Conservation (phyloP, 2,329 filamentous ascomycete species). For the Fusarium luffae region DNA sequence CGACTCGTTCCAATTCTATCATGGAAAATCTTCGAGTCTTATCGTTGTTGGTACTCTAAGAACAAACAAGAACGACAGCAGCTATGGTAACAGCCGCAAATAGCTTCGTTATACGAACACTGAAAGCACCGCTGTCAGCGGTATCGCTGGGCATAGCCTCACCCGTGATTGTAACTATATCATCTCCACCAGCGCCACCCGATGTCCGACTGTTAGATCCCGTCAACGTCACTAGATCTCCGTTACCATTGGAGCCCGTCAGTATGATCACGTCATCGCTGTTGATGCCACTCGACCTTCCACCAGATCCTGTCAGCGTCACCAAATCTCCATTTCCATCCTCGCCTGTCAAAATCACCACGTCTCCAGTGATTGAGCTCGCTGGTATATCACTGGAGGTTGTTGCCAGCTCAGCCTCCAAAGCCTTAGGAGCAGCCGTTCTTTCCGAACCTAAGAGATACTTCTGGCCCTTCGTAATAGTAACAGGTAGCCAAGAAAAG, state of each 20-base stretch:
- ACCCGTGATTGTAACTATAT: neutral
- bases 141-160: neutral
- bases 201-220: neutral
- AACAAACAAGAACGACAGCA: neutral
- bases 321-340: neutral
- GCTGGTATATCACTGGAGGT: neutral
- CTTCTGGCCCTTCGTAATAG: neutral
- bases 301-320: neutral
- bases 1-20: too few relatives aligned
- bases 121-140: neutral
- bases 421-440: fast-evolving
- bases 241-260: neutral
- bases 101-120: neutral
- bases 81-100: neutral
- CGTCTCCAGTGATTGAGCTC: neutral
- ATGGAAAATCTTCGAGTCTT: too few relatives aligned
- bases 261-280: neutral
- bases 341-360: neutral
- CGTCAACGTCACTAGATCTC: neutral
- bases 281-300: neutral
- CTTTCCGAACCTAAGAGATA: neutral
- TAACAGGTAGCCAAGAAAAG: neutral
- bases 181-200: neutral
- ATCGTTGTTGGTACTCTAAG: neutral
- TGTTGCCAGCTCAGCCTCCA: neutral